These are phyloP conservation scores for Elaeis oleifera DNA, from an alignment of 202 grass and related monocot species.

Conservation along the genomic window DNA sequence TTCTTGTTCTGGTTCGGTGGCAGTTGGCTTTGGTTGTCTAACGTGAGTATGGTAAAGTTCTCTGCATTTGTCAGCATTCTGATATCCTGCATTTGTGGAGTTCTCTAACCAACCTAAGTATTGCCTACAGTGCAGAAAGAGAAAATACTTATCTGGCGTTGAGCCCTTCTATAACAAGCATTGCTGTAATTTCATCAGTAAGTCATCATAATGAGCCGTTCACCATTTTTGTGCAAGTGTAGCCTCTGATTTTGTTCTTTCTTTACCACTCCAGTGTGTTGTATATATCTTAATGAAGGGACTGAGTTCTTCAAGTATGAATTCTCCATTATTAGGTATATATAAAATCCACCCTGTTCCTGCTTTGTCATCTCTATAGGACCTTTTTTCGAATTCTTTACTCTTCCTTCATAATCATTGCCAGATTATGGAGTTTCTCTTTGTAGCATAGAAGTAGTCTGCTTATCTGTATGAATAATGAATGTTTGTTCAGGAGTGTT, in stretches of 20 bases:
- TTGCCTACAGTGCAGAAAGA: conserved; percentile 5
- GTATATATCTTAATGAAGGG: conserved; percentile 5
- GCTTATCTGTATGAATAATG: background rate
- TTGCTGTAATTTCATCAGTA: conserved; percentile 10
- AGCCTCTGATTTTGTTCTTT: background rate
- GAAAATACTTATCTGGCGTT: conserved; percentile 3
- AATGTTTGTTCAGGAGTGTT: conserved; percentile 3
- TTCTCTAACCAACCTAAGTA: conserved; percentile 1
- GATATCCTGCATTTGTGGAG: no score
- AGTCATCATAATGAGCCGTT: background rate
- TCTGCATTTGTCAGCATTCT: background rate
- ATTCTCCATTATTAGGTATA: conserved; percentile 2
- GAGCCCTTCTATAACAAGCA: conserved; percentile 9
- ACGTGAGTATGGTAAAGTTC: conserved; percentile 6
- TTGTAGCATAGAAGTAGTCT: no score
- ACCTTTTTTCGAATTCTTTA: background rate
- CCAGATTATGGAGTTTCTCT: no score
- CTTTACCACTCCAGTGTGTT: background rate
- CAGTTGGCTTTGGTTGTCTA: conserved; percentile 9
- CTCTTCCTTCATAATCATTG: background rate
- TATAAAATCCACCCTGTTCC: background rate
- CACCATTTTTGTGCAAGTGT: background rate
- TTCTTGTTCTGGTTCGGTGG: conserved; percentile 2
- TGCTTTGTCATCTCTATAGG: background rate
- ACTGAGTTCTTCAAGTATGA: background rate